Conservation (phyloP, 192 early-diverging fungal species). For the Dimargaris cristalligena region DNA sequence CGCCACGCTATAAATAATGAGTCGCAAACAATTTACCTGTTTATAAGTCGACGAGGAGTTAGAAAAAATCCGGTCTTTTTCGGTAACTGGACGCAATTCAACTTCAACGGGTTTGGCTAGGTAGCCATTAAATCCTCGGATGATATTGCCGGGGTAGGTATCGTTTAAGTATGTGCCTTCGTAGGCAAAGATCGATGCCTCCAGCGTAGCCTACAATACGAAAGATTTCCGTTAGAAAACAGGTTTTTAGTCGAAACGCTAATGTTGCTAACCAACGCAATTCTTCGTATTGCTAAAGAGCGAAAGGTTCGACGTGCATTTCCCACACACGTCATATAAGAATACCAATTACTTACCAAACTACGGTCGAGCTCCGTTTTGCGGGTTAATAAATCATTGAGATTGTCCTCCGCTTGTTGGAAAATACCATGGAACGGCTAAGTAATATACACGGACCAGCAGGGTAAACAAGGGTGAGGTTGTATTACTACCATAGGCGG, state of each 20-base stretch:
- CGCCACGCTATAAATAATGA: too few relatives aligned
- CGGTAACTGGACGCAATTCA: conserved; percentile 47
- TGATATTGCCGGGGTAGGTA: conserved; percentile 72
- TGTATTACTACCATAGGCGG: too few relatives aligned
- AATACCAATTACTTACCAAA: conserved; percentile 31
- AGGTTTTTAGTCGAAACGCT: neutral
- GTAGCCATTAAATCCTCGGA: conserved; percentile 79
- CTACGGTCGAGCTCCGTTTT: conserved; percentile 68
- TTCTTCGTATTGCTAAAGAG: neutral
- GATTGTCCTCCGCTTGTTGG: conserved; percentile 59
- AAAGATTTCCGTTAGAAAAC: neutral
- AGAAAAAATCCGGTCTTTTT: conserved; percentile 74
- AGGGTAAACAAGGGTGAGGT: too few relatives aligned
- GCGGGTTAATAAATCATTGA: conserved; percentile 48
- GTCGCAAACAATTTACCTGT: conserved; percentile 21
- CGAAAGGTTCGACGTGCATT: neutral
- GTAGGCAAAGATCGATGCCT: conserved; percentile 65
- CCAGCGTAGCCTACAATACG: conserved; percentile 33
- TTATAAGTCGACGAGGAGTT: conserved; percentile 42
- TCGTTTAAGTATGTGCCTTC: conserved; percentile 84
- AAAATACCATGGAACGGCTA: conserved; percentile 16
- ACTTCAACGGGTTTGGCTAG: conserved; percentile 39
- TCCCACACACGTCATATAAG: neutral
- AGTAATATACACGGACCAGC: too few relatives aligned
- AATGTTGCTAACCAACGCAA: neutral